Conservation (phyloP, 257 asterid genomes). For the Avicennia marina region DNA sequence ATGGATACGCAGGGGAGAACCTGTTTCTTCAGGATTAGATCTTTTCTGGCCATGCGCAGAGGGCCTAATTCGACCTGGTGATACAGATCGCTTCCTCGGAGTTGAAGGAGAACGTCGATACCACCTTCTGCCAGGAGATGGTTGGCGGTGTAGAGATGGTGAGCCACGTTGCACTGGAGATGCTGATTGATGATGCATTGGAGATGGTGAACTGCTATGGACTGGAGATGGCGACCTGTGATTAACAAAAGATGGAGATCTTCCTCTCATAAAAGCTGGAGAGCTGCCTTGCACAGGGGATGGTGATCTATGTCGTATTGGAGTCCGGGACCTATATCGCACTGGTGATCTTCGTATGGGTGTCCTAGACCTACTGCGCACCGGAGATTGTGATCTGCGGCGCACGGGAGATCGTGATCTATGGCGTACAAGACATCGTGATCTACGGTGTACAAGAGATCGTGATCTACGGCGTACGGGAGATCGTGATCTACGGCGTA, state of each 20-base stretch:
- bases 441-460: conserved; percentile 31
- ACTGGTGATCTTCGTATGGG: conserved; percentile 26
- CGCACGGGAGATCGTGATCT: conserved; percentile 31
- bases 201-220: conserved; percentile 30
- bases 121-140: conserved; percentile 39
- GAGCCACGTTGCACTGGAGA: conserved; percentile 38
- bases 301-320: conserved; percentile 13
- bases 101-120: conserved; percentile 50
- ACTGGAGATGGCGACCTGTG: conserved; percentile 25
- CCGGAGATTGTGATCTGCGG: conserved; percentile 44
- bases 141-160: conserved; percentile 28
- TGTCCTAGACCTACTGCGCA: too few relatives aligned
- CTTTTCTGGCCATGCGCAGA: conserved; percentile 34
- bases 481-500: conserved; percentile 26
- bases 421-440: conserved; percentile 33
- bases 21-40: conserved; percentile 49
- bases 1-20: conserved; percentile 53
- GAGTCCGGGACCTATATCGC: conserved; percentile 31
- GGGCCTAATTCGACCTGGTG: conserved; percentile 51
- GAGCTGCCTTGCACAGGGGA: conserved; percentile 28
- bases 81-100: conserved; percentile 39
- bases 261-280: conserved; percentile 38
- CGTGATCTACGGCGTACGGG: conserved; percentile 13
- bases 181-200: conserved; percentile 27
- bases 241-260: conserved; percentile 24